Evolutionary conservation across 1,284 basidiomycete species (phyloP).

Genomic region (Lignosus rhinocerotis): DNA sequence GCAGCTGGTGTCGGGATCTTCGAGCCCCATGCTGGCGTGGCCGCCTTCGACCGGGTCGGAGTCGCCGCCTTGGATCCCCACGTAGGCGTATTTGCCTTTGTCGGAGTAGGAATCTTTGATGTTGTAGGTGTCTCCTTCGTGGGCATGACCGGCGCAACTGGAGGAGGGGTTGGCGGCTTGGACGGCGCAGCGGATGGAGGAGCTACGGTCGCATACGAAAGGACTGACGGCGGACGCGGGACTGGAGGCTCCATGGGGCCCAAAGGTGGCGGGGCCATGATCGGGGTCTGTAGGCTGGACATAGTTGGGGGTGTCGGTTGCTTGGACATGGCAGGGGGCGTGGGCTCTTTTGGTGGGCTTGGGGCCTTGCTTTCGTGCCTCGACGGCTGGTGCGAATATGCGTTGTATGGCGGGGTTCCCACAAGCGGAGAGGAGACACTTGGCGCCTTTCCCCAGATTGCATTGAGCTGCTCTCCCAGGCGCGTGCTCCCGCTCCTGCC

Average conservation of each 20-base stretch:
- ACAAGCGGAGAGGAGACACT: constrained; percentile 20
- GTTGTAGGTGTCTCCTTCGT: constrained; percentile 12
- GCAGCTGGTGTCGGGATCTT: constrained; percentile 23
- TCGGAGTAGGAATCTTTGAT: constrained; percentile 24
- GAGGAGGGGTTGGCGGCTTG: constrained; percentile 18
- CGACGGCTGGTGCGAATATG: constrained; percentile 22
- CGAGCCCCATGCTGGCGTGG: constrained; percentile 22
- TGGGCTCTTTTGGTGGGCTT: constrained; percentile 22
- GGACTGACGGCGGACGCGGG: constrained; percentile 20
- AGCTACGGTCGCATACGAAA: constrained; percentile 18
- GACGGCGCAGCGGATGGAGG: constrained; percentile 1
- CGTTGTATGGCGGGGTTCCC: constrained; percentile 21
- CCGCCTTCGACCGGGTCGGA: constrained; percentile 25
- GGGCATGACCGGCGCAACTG: constrained; percentile 11
- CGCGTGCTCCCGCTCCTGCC: constrained; percentile 32
- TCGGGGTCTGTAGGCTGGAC: constrained; percentile 11
- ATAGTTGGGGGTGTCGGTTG: constrained; percentile 22
- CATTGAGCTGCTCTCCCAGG: constrained; percentile 33
- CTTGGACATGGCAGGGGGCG: constrained; percentile 16
- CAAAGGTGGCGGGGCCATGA: constrained; percentile 16
- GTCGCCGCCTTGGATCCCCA: constrained; percentile 22
- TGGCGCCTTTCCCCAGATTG: constrained; percentile 34
- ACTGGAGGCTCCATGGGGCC: constrained; percentile 5
- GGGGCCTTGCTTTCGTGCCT: constrained; percentile 25
- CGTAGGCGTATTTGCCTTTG: constrained; percentile 23